Evolutionary conservation across 495 filamentous ascomycete species (phyloP), one percentile per base, ranked within the genome.

Genomic region (Podospora bellae-mahoneyi): DNA sequence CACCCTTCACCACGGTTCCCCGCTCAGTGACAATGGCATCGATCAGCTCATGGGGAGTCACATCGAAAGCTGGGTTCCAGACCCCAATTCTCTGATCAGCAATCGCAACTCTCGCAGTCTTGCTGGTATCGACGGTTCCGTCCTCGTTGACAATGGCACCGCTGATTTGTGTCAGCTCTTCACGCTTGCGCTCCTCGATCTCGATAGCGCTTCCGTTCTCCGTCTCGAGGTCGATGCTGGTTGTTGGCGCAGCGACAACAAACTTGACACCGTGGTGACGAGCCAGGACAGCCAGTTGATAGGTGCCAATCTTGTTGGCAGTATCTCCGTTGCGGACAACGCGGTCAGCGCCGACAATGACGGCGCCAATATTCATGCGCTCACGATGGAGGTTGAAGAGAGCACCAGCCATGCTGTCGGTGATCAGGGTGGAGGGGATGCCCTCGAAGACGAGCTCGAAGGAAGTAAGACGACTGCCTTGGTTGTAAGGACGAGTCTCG

Each of bases 271-370:
- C 91, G 75, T 98, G 96, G 73, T 92, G 81, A 68, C 84, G 88
- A 26, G 95, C 95, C 30, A 95, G 83, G 3, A 97, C 91, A 13
- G 95, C 93, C 32, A 99, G 85, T 54, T 85, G 79, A 76, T 98
- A 98, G n/a, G 95, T 99, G 32, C 95, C 95, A 66, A 99, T 96
- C 81, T 99, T 99, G 78, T 99, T 99, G 58, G 95, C 95, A 2
- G 95, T 98, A 79, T 99, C 95, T 44, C 95, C 95, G 75, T 99
- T 99, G 32, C 92, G 90, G 54, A 93, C 95, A 10, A 99, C 96
- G 62, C 95, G 88, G 77, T 99, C 95, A 20, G 95, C 95, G 20
- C 95, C 95, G 1, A 98, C 96, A 65, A 99, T 87, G 65, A 99
- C 91, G 20, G 92, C 94, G 34, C 88, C 86, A 67, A 98, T 90